Conservation (phyloP, 2,329 filamentous ascomycete genomes). For the Xylaria hypoxylon region DNA sequence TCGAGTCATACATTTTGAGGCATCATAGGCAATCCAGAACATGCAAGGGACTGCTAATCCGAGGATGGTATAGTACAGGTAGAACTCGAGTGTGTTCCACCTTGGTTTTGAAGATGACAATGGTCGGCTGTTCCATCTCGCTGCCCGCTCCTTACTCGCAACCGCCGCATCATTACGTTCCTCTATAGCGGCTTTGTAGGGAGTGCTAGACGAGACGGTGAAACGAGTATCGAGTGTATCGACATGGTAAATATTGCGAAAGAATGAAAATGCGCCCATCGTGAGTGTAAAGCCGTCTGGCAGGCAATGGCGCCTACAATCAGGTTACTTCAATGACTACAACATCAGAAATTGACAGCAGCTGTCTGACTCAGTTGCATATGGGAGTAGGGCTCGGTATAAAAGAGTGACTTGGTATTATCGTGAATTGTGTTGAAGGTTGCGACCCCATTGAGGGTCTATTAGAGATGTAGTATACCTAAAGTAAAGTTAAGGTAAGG, state of each 20-base stretch:
- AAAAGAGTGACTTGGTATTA: slow-evolving; percentile 27
- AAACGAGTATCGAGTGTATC: slow-evolving; percentile 73
- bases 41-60: slow-evolving; percentile 78
- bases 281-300: slow-evolving; percentile 34
- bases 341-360: slow-evolving; percentile 35
- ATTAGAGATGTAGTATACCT: neutral
- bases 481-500: too few species aligned
- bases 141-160: slow-evolving; percentile 55
- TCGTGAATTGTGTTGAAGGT: too few species aligned
- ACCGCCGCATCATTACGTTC: slow-evolving; percentile 58
- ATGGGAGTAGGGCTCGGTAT: slow-evolving; percentile 3
- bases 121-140: slow-evolving; percentile 58
- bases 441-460: too few species aligned
- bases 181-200: slow-evolving; percentile 70
- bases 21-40: slow-evolving; percentile 89
- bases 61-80: slow-evolving; percentile 80
- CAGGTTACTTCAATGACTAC: slow-evolving; percentile 27
- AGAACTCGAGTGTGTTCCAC: slow-evolving; percentile 91
- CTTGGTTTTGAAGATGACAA: slow-evolving; percentile 66
- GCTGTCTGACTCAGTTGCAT: neutral
- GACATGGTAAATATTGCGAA: slow-evolving; percentile 69
- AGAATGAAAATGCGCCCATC: slow-evolving; percentile 55
- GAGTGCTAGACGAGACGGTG: slow-evolving; percentile 75
- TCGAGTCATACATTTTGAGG: slow-evolving; percentile 77
- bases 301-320: slow-evolving; percentile 40